A percentile compares a stretch with the other conserved stretches of the same genome.
These are phyloP conservation scores for Russula dissimulans DNA, from an alignment of 768 basidiomycete genomes.

Conservation along the genomic window DNA sequence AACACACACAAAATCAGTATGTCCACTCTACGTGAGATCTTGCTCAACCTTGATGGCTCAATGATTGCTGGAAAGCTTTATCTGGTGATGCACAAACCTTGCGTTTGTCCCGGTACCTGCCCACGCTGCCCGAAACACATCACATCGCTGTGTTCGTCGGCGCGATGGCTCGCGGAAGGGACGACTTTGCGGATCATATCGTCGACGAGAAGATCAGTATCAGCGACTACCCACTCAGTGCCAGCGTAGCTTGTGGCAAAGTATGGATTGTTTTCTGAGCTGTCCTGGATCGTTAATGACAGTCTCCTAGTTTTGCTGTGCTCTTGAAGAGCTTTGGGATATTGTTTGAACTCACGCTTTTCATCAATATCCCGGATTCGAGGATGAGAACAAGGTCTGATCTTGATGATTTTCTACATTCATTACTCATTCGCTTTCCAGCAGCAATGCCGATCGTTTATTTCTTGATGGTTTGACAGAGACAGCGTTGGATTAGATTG, in stretches of 20 bases:
- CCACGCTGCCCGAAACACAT: conserved; percentile 78
- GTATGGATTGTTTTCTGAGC: conserved; percentile 37
- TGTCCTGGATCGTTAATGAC: neutral
- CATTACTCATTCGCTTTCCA: neutral
- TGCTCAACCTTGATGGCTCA: neutral
- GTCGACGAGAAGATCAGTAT: conserved; percentile 97
- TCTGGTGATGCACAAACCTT: conserved; percentile 85
- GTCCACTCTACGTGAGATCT: conserved; percentile 27
- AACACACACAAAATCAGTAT: conserved; percentile 93
- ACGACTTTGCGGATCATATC: conserved; percentile 92
- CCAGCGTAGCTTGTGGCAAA: conserved; percentile 94
- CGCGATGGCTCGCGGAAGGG: conserved; percentile 93
- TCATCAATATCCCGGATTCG: neutral
- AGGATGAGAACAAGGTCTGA: neutral
- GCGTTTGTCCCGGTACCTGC: conserved; percentile 74
- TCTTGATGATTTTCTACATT: neutral
- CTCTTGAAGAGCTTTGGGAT: conserved; percentile 92
- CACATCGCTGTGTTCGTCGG: conserved; percentile 93
- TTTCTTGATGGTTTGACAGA: conserved; percentile 12
- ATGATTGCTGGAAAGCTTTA: conserved; percentile 44
- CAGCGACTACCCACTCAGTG: conserved; percentile 87
- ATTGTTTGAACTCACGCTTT: conserved; percentile 47
- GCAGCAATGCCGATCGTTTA: neutral
- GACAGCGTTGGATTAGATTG: conserved; percentile 8
- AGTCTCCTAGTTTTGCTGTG: conserved; percentile 66